These are phyloP conservation scores for Colletotrichum chlorophyti DNA, from an alignment of 2,329 filamentous ascomycete species.

Conservation along the genomic window DNA sequence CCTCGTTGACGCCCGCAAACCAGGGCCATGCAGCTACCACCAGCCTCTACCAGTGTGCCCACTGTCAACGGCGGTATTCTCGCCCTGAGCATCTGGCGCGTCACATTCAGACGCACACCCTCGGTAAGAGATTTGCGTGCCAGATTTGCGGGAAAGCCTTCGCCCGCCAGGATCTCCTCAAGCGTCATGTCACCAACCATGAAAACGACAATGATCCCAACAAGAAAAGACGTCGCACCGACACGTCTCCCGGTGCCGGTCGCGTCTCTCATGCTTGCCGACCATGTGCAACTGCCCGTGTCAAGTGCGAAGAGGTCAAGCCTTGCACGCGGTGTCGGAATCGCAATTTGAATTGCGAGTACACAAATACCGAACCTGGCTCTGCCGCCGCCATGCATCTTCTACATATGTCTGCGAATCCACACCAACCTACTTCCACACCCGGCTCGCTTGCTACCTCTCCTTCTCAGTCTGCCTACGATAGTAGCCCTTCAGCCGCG, in stretches of 20 bases:
- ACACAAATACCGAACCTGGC: slow-evolving; percentile 42
- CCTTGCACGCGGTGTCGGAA: slow-evolving; percentile 59
- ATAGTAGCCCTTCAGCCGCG: slow-evolving; percentile 30
- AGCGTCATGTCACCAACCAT: slow-evolving; percentile 59
- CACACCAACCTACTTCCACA: slow-evolving; percentile 33
- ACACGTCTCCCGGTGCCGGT: slow-evolving; percentile 50
- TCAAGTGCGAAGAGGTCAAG: slow-evolving; percentile 63
- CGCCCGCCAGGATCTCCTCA: slow-evolving; percentile 59
- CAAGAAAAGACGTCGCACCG: slow-evolving; percentile 54
- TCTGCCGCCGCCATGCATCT: slow-evolving; percentile 51
- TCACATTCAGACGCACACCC: slow-evolving; percentile 57
- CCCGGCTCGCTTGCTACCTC: slow-evolving; percentile 29
- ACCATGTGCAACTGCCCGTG: slow-evolving; percentile 57
- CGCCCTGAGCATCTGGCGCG: slow-evolving; percentile 61
- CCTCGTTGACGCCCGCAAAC: slow-evolving; percentile 9
- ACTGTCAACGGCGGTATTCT: slow-evolving; percentile 58
- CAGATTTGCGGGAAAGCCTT: slow-evolving; percentile 61
- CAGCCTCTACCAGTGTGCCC: slow-evolving; percentile 55
- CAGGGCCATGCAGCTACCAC: slow-evolving; percentile 35
- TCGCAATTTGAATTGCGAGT: slow-evolving; percentile 54
- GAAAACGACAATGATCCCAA: slow-evolving; percentile 51
- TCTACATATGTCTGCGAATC: slow-evolving; percentile 48
- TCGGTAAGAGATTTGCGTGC: slow-evolving; percentile 57
- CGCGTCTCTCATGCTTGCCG: slow-evolving; percentile 61
- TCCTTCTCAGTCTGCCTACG: slow-evolving; percentile 29